phyloP scores from a whole-genome alignment of 345 rosid genomes.

The Carallia brachiata region DNA sequence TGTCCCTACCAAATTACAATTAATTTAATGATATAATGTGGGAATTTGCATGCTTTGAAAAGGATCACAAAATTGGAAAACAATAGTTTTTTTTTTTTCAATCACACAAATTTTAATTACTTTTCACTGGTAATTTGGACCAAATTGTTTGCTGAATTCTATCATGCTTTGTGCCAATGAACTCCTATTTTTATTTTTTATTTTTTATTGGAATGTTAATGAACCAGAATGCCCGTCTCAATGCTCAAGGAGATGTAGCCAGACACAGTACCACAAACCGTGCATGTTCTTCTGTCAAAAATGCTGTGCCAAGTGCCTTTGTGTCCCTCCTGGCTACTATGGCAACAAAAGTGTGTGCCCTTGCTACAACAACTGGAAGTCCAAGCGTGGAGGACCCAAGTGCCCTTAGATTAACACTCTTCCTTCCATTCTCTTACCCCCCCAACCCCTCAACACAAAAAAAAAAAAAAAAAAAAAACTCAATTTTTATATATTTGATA shows the following conservation, averaged over 20 bases:
- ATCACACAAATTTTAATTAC: no score
- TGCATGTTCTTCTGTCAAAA: conserved; percentile 38
- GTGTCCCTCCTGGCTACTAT: conserved; percentile 24
- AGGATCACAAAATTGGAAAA: no score
- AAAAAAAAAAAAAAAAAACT: no score
- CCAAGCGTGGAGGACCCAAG: conserved; percentile 33
- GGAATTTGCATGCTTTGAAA: no score
- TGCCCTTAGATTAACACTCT: conserved; percentile 14
- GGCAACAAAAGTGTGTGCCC: conserved; percentile 31
- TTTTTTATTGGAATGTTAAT: conserved; percentile 15
- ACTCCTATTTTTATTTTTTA: no score
- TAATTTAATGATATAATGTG: no score
- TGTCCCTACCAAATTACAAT: no score
- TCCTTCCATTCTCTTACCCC: not conserved
- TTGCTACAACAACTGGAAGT: conserved; percentile 38
- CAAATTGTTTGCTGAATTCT: no score
- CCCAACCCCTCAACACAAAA: no score
- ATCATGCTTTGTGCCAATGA: no score
- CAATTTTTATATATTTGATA: not conserved
- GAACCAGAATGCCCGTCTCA: conserved; percentile 59
- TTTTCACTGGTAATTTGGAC: no score
- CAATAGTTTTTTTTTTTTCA: no score
- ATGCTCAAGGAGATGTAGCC: conserved; percentile 30
- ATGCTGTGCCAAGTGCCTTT: conserved; percentile 29
- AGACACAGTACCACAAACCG: conserved; percentile 30